Conservation (phyloP, 2,329 filamentous ascomycete species). For the Penicillium nordicum region DNA sequence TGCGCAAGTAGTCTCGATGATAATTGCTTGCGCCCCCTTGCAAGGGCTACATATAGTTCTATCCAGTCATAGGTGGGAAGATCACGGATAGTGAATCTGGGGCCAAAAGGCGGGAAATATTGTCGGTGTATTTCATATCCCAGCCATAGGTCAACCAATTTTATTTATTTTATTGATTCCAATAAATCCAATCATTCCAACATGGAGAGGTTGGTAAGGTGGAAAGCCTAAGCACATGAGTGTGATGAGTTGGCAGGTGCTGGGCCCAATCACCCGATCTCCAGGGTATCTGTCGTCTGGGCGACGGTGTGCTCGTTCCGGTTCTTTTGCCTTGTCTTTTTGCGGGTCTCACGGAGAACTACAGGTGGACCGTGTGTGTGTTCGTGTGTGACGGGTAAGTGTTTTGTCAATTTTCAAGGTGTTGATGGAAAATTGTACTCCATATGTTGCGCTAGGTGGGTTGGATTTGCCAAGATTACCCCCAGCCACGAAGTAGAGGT, state of each 20-base stretch:
- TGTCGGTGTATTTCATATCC: not conserved
- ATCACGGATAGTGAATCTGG: not conserved
- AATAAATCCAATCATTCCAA: not conserved
- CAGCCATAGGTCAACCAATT: not conserved
- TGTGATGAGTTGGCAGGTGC: constrained; percentile 23
- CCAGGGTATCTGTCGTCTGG: constrained; percentile 19
- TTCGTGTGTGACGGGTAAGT: constrained; percentile 14
- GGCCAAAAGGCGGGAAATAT: not conserved
- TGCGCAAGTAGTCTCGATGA: constrained; percentile 14
- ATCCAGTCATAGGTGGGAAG: not conserved
- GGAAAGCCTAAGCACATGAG: not conserved
- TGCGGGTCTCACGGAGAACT: constrained; percentile 9
- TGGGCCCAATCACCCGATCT: constrained; percentile 18
- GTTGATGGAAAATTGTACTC: not conserved
- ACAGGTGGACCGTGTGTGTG: constrained; percentile 13
- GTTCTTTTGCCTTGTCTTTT: not conserved
- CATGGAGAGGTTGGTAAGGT: not conserved
- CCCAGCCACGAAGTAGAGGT: not conserved
- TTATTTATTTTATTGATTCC: not conserved
- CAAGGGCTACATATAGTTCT: not conserved
- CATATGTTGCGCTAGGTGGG: not conserved
- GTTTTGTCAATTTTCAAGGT: not conserved
- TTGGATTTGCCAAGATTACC: not conserved
- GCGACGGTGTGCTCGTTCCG: constrained; percentile 12
- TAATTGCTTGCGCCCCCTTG: constrained; percentile 22